Evolutionary conservation across 2,329 filamentous ascomycete species (phyloP).

Genomic region (Raffaelea arxii): DNA sequence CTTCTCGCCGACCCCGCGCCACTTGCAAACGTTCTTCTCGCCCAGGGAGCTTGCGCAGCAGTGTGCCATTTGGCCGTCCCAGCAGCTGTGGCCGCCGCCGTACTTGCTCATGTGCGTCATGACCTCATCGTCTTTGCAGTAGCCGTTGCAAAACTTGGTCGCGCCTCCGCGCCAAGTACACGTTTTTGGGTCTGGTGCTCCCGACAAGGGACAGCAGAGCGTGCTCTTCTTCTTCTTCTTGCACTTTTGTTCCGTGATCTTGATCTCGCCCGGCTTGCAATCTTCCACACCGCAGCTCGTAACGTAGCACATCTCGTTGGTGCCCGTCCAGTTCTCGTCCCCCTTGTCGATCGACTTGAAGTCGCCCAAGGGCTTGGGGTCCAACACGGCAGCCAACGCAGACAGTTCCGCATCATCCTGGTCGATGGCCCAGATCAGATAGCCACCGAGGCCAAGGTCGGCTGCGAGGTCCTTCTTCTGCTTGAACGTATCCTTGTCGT

Average conservation of each 20-base stretch:
- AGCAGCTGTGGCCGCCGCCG: no score
- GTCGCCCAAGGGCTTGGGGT: background rate
- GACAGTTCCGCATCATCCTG: slow-evolving; percentile 1
- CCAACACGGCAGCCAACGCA: background rate
- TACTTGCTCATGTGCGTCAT: background rate
- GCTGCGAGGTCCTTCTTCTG: slow-evolving; percentile 17
- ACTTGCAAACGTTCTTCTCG: no score
- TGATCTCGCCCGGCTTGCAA: background rate
- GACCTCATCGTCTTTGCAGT: background rate
- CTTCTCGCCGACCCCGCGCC: no score
- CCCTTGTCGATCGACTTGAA: background rate
- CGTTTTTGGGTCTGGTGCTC: background rate
- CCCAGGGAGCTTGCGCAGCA: no score
- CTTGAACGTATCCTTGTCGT: slow-evolving; percentile 19
- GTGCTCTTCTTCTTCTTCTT: background rate
- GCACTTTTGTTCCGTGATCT: background rate
- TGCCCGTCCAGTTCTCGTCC: background rate
- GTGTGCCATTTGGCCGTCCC: no score
- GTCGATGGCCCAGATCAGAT: slow-evolving; percentile 10
- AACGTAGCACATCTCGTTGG: background rate
- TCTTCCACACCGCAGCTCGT: background rate
- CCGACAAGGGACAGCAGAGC: background rate
- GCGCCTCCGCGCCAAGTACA: background rate
- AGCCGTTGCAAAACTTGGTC: background rate
- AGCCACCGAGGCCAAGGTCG: slow-evolving; percentile 16